These are phyloP conservation scores for Corylus avellana DNA, from an alignment of 306 rosid genomes.

Conservation along the genomic window DNA sequence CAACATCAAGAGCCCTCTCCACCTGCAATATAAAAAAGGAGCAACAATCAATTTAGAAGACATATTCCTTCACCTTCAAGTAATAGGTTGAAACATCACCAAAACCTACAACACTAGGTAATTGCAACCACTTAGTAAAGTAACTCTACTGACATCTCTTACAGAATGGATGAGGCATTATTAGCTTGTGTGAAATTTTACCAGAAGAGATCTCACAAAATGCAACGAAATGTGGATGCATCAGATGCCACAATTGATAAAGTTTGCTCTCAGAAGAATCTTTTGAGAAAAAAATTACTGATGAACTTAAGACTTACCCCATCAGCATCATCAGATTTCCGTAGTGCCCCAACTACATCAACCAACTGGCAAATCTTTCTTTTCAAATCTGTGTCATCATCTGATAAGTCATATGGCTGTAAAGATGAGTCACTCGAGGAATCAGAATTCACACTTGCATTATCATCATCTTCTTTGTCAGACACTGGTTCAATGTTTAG, in stretches of 20 bases:
- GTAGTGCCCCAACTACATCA: conserved; percentile 83
- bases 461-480: conserved; percentile 49
- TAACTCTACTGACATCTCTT: neutral
- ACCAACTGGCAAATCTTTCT: conserved; percentile 70
- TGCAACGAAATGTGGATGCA: conserved; percentile 25
- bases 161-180: too few relatives aligned
- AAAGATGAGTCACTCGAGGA: conserved; percentile 74
- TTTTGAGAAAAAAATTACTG: conserved; percentile 7
- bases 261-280: neutral
- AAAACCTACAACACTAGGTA: conserved; percentile 8
- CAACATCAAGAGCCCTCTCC: conserved; percentile 84
- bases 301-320: conserved; percentile 66
- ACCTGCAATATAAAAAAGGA: conserved; percentile 47
- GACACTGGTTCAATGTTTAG: conserved; percentile 57
- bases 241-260: conserved; percentile 21
- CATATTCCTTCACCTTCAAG: neutral
- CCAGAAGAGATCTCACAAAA: conserved; percentile 23
- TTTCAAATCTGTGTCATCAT: conserved; percentile 88
- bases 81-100: neutral
- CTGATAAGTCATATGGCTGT: conserved; percentile 86
- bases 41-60: conserved; percentile 19
- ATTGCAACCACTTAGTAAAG: conserved; percentile 15
- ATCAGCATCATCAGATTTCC: conserved; percentile 85
- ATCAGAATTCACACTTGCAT: conserved; percentile 74
- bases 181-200: neutral